phyloP scores from a whole-genome alignment of 805 yeast genomes.

The Tetrapisispora phaffii region DNA sequence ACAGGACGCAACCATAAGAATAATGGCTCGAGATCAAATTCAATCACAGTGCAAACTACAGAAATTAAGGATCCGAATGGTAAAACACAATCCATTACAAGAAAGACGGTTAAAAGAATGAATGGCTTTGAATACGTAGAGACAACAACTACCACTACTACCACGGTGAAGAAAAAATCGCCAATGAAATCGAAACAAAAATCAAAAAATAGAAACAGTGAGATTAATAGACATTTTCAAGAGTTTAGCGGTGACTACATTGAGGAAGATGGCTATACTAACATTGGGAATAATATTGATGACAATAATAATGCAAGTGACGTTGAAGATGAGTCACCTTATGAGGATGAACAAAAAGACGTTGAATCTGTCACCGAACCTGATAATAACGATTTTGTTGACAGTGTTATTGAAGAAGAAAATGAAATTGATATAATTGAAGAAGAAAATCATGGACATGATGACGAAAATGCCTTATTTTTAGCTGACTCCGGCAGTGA shows the following conservation, averaged over 20 bases:
- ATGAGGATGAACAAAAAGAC: neutral
- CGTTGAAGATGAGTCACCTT: slow-evolving; percentile 1
- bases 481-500: neutral
- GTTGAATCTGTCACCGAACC: neutral
- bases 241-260: slow-evolving; percentile 23
- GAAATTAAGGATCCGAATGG: slow-evolving; percentile 42
- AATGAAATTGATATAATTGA: neutral
- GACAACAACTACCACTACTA: slow-evolving; percentile 35
- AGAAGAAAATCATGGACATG: neutral
- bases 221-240: slow-evolving; percentile 23
- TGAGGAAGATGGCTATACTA: slow-evolving; percentile 8
- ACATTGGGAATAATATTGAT: neutral
- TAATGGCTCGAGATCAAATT: slow-evolving; percentile 21
- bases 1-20: neutral
- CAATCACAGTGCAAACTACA: slow-evolving; percentile 39
- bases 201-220: slow-evolving; percentile 7
- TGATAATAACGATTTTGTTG: neutral
- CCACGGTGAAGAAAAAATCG: slow-evolving; percentile 10
- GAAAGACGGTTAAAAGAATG: slow-evolving; percentile 40
- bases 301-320: slow-evolving; percentile 1
- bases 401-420: slow-evolving; percentile 2
- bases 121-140: slow-evolving; percentile 42
- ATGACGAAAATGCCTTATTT: neutral
- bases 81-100: slow-evolving; percentile 46
- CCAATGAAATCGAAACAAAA: neutral